Percentiles rank a stretch among this genome's conserved stretches.
phyloP scores from a whole-genome alignment of 2,329 filamentous ascomycete species.

The Fusarium tupiense region DNA sequence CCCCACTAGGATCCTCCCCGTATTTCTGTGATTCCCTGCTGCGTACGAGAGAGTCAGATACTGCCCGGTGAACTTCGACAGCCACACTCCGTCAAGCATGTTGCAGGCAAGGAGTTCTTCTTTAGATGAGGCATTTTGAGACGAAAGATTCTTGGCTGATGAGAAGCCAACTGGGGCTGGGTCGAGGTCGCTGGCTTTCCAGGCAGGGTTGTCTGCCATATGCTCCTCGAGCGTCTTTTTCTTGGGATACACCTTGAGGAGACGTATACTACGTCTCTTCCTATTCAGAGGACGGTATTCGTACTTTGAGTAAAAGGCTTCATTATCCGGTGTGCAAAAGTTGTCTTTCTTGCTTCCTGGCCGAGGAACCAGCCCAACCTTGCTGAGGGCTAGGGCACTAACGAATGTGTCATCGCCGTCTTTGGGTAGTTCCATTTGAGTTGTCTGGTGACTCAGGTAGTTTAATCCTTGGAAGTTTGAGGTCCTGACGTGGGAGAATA shows the following conservation, averaged over 20 bases:
- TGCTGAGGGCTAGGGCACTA: background rate
- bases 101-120: background rate
- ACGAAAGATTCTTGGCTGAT: background rate
- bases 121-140: rapidly evolving
- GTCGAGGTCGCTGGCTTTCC: background rate
- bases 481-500: background rate
- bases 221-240: background rate
- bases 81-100: background rate
- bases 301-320: background rate
- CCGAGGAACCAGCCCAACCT: background rate
- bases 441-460: no score
- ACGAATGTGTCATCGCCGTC: rapidly evolving
- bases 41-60: background rate
- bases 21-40: background rate
- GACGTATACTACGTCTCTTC: background rate
- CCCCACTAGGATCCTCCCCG: background rate
- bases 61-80: background rate
- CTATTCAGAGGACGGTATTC: background rate
- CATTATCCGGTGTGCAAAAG: background rate
- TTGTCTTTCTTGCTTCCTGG: background rate
- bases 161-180: background rate
- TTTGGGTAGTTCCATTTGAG: background rate
- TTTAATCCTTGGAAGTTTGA: no score
- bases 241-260: background rate
- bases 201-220: background rate